These are phyloP conservation scores for Monosporascus sp. DNA, from an alignment of 2,329 filamentous ascomycete species.

Conservation along the genomic window DNA sequence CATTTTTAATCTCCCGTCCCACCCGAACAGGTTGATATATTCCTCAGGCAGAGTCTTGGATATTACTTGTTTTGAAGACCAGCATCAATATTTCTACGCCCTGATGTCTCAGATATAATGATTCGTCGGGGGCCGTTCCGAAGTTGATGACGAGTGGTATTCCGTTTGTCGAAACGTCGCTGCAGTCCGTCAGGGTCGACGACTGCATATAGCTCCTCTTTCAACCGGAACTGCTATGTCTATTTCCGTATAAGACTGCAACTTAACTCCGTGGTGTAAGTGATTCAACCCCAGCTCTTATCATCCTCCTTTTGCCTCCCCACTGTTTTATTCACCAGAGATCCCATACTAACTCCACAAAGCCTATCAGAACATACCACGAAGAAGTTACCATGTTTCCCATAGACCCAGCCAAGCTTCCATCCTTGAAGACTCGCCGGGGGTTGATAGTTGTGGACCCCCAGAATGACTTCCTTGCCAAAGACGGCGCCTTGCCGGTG, in stretches of 20 bases:
- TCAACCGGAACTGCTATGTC: neutral
- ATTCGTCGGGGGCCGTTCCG: neutral
- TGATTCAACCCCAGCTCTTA: neutral
- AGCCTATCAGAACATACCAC: slow-evolving; percentile 11
- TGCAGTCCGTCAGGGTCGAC: too few species aligned
- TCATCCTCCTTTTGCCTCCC: neutral
- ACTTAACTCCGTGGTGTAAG: neutral
- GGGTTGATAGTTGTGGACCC: slow-evolving; percentile 81
- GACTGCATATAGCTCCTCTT: too few species aligned
- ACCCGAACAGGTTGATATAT: neutral
- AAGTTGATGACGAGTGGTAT: neutral
- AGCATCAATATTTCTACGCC: neutral
- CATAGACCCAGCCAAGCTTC: slow-evolving; percentile 51
- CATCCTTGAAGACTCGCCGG: slow-evolving; percentile 53
- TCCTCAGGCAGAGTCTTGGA: neutral
- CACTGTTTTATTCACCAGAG: neutral
- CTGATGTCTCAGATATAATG: neutral
- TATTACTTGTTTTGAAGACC: neutral
- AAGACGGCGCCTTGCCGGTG: slow-evolving; percentile 63
- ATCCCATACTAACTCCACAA: slow-evolving; percentile 1
- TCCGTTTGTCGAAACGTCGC: neutral
- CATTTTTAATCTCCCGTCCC: neutral
- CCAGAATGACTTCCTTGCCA: slow-evolving; percentile 80
- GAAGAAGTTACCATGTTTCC: slow-evolving; percentile 41
- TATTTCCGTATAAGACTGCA: neutral